Percentiles rank a stretch among this genome's conserved stretches.
Evolutionary conservation across 352 stramenopile species (phyloP).

Genomic region (Halophytophthora batemanensis): DNA sequence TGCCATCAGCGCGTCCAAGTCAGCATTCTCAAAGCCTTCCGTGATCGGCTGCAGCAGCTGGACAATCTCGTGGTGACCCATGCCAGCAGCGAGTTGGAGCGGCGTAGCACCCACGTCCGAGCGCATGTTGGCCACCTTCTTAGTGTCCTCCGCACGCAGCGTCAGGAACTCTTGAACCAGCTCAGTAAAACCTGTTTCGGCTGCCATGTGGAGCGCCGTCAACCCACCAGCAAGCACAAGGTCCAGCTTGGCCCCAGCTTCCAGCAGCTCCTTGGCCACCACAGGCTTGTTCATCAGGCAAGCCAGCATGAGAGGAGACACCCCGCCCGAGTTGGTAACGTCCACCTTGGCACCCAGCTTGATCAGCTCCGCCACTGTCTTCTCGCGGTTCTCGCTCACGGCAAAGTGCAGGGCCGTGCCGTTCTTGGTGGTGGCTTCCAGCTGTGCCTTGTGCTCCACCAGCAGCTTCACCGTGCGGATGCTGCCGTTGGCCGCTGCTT

Average conservation of each 20-base stretch:
- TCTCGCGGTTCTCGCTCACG: constrained; percentile 78
- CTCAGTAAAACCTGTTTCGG: constrained; percentile 65
- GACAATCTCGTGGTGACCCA: constrained; percentile 68
- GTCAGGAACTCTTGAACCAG: constrained; percentile 58
- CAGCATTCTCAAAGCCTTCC: constrained; percentile 44
- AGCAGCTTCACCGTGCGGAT: constrained; percentile 57
- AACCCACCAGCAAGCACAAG: constrained; percentile 58
- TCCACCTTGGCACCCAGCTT: constrained; percentile 60
- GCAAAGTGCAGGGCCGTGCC: constrained; percentile 78
- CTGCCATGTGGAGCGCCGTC: constrained; percentile 73
- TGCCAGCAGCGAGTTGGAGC: constrained; percentile 70
- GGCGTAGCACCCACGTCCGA: constrained; percentile 65
- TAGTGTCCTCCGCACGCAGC: constrained; percentile 41
- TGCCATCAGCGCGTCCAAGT: constrained; percentile 58
- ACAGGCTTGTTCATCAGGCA: constrained; percentile 78
- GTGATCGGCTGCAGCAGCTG: constrained; percentile 61
- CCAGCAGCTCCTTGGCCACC: constrained; percentile 56
- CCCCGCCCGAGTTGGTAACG: constrained; percentile 57
- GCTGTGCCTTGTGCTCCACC: constrained; percentile 44
- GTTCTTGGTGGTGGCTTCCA: constrained; percentile 65
- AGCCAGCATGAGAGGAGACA: constrained; percentile 72
- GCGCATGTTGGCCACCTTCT: constrained; percentile 44
- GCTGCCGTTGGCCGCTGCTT: constrained; percentile 66
- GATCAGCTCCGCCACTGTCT: constrained; percentile 67
- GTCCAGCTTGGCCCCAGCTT: constrained; percentile 40